Base-by-base conservation (phyloP, 2,329 filamentous ascomycete species). In the Exophiala phaeomuriformis region DNA sequence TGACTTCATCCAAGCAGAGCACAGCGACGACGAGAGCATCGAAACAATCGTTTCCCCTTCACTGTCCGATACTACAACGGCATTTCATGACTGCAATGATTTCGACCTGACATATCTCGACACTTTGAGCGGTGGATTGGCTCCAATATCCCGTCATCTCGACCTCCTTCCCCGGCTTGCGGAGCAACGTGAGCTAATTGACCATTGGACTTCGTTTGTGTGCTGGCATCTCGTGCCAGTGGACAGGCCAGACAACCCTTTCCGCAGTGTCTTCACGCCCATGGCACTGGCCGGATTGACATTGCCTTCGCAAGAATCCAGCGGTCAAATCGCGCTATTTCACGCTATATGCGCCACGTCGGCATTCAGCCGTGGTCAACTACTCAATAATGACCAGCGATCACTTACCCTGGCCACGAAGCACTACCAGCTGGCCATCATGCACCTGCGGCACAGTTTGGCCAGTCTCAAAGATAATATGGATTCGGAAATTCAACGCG, bases 181-280 rank as follows among this genome's bases (percentile, higher is more conserved):
- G 2, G 54, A 56, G 12, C 53, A 59, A 45, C 54, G 57, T 4
- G 64, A 65, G 35, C 48, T 67, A 5, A 52, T 67, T 8, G 63
- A 66, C 42, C 64, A 67, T 44, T 67, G 65, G 65, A 63, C 63
- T 4, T 57, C 62, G 31, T 66, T 67, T 42, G 58, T 66, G 2
- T 64, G 61, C 28, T 64, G 65, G 44, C 64, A 65, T 28, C 62
- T 67, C 53, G 56, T 67, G 2, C 56, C 66, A 28, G 59, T 66
- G 10, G 64, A 67, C 40, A 57, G 58, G 3, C 55, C 64, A 29
- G 64, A 66, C 53, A 67, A 67, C 31, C 61, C 62, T 0, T 66
- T 64, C 36, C 60, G 64, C 4, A 65, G 63, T 10, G 60, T 66
- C 2, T 67, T 66, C 45, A 59, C 57, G 2, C 57, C 57, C 30